phyloP scores from a whole-genome alignment of 1,139 yeast genomes.

The Candida frijolesensis region DNA sequence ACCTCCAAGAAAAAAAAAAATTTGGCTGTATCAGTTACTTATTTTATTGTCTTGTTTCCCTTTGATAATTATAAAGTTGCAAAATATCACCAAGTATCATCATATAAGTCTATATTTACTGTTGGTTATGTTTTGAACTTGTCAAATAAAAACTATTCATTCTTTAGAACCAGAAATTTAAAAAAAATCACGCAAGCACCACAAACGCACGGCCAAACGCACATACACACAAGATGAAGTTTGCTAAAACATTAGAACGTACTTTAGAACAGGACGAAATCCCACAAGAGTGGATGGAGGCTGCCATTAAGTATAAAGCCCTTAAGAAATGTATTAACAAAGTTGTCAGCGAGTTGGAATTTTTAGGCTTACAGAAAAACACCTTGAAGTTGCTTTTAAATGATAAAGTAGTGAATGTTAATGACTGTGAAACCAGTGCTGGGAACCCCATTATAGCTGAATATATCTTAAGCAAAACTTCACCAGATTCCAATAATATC shows the following conservation, averaged over 20 bases:
- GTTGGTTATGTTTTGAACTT: not conserved
- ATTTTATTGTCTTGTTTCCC: not conserved
- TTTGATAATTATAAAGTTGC: not conserved
- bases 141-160: not conserved
- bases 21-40: too few species aligned
- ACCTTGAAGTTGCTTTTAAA: slow-evolving; percentile 45
- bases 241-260: slow-evolving; percentile 70
- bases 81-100: not conserved
- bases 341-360: slow-evolving; percentile 61
- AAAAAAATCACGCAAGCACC: not conserved
- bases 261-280: slow-evolving; percentile 60
- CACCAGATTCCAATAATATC: slow-evolving; percentile 23
- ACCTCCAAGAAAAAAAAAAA: not conserved
- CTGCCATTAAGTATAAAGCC: slow-evolving; percentile 72
- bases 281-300: slow-evolving; percentile 69
- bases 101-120: not conserved
- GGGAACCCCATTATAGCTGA: slow-evolving; percentile 46
- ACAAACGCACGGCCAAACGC: not conserved
- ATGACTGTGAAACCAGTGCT: slow-evolving; percentile 35
- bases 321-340: slow-evolving; percentile 65
- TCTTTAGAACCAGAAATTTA: not conserved
- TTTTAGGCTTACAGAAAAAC: slow-evolving; percentile 54
- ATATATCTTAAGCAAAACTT: slow-evolving; percentile 39
- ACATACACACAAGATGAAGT: slow-evolving; percentile 51
- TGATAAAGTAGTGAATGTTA: slow-evolving; percentile 32